Evolutionary conservation across 1,284 basidiomycete genomes (phyloP), one percentile per base, ranked within the genome.

Genomic region (Malassezia brasiliensis): DNA sequence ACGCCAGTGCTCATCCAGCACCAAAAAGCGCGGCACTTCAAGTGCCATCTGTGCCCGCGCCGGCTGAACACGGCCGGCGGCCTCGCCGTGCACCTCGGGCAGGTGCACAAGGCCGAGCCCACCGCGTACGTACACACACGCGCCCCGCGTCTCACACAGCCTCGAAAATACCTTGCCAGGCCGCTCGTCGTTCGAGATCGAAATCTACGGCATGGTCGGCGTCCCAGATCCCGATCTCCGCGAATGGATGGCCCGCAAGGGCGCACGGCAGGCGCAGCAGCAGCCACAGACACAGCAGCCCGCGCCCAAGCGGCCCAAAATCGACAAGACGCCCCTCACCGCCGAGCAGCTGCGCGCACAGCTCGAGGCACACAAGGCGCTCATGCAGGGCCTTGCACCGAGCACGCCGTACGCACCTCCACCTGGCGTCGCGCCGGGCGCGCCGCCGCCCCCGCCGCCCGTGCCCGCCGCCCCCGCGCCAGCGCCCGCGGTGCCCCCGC

Each of bases 191-290:
- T 96, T 96, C 71, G 93, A 96, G 75, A 86, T 98, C 49, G 94
- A 99, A 77, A 98, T 99, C 56, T 98, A 96, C 70, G 93, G 94
- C 25, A 98, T 99, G 94, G 91, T 93, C 74, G 93, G 93, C 57
- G 90, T 96, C 53, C 91, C 91, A 5, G 87, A 86, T 6, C 87
- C 88, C 36, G 93, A 96, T 75, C 82, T 94, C 30, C 88, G 85
- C 28, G 90, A 93, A 76, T 98, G 93, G 82, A 90, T 89, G 74
- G 55, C 83, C 86, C 68, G 94, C 89, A 48, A 61, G 11, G 61
- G 60, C 3, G 59, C 60, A 22, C 42, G 42, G 8, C 61, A 50
- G 22, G 63, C 61, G 19, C 57, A 63, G 17, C 56, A 53, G 14
- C 45, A 41, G 20, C 50, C 53, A 2, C 20, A 25, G 12, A 22